Evolutionary conservation across 768 basidiomycete species (phyloP).

Genomic region (Trametes sanguinea): DNA sequence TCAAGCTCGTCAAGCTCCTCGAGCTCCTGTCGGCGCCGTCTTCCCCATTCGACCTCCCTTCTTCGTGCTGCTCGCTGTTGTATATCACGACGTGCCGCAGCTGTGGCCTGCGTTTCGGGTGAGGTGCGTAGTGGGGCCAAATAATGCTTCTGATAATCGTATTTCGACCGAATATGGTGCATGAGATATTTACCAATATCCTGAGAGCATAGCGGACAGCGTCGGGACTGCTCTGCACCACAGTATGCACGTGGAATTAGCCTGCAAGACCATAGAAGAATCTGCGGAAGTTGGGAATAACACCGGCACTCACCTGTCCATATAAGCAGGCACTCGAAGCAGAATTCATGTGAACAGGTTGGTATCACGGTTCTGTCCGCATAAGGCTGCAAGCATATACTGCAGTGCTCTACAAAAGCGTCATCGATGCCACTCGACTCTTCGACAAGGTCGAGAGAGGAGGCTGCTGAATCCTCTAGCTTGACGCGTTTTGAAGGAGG

Average conservation of each 20-base stretch:
- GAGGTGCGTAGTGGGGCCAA: slow-evolving; percentile 64
- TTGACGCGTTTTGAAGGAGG: slow-evolving; percentile 25
- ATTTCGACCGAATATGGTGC: slow-evolving; percentile 74
- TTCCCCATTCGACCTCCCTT: slow-evolving; percentile 58
- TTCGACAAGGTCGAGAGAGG: background rate
- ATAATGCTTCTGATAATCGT: slow-evolving; percentile 82
- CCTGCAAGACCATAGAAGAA: too few species aligned
- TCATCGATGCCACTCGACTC: slow-evolving; percentile 34
- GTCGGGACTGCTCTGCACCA: slow-evolving; percentile 66
- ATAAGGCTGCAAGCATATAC: slow-evolving; percentile 82
- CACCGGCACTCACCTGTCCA: slow-evolving; percentile 70
- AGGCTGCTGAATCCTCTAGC: slow-evolving; percentile 13
- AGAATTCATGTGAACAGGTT: slow-evolving; percentile 89
- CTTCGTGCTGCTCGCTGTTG: slow-evolving; percentile 36
- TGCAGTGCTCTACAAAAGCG: slow-evolving; percentile 63
- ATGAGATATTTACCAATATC: slow-evolving; percentile 73
- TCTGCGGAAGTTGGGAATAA: background rate
- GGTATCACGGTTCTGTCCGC: slow-evolving; percentile 81
- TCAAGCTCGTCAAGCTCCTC: slow-evolving; percentile 74
- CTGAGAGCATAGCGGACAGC: slow-evolving; percentile 76
- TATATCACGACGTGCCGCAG: slow-evolving; percentile 34
- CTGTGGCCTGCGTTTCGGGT: slow-evolving; percentile 38
- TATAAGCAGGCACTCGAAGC: slow-evolving; percentile 85
- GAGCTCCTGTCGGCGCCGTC: slow-evolving; percentile 48
- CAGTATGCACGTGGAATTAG: background rate